A percentile compares a stretch with the other conserved stretches of the same genome.
These are phyloP conservation scores for Lodderomyces margitis DNA, from an alignment of 1,139 yeast genomes.

Conservation along the genomic window DNA sequence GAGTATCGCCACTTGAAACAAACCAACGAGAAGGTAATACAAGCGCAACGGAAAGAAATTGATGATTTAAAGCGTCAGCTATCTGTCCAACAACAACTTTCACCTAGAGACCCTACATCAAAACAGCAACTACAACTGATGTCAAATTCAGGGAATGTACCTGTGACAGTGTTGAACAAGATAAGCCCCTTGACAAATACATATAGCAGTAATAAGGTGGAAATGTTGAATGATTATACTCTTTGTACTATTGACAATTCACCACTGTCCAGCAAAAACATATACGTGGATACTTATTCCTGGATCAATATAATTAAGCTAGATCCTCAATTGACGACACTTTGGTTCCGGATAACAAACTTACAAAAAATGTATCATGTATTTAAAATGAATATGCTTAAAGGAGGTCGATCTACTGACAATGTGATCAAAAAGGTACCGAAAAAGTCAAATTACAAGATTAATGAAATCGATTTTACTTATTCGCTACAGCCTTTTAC, in stretches of 20 bases:
- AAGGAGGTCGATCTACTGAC: conserved; percentile 4
- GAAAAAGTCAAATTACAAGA: conserved; percentile 15
- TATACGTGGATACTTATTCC: conserved; percentile 23
- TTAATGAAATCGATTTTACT: conserved; percentile 29
- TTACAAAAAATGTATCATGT: conserved; percentile 42
- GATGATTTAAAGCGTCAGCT: conserved; percentile 36
- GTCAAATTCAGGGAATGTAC: conserved; percentile 7
- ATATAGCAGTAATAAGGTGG: conserved; percentile 17
- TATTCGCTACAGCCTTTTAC: conserved; percentile 15
- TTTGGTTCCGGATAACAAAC: conserved; percentile 43
- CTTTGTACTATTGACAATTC: conserved; percentile 3
- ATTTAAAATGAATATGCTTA: conserved; percentile 30
- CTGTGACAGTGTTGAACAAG: conserved; percentile 17
- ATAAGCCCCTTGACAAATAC: conserved; percentile 17
- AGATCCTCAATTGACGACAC: conserved; percentile 41
- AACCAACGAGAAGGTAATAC: conserved; percentile 25
- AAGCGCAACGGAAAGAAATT: conserved; percentile 31
- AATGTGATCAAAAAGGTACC: background rate
- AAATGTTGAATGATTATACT: conserved; percentile 20
- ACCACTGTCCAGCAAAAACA: conserved; percentile 3
- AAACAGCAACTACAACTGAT: background rate
- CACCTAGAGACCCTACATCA: conserved; percentile 15
- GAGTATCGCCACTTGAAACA: conserved; percentile 22
- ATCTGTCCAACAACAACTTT: conserved; percentile 27
- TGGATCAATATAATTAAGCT: conserved; percentile 42